Conservation (phyloP, 352 stramenopile genomes). For the Phytophthora foliorum region DNA sequence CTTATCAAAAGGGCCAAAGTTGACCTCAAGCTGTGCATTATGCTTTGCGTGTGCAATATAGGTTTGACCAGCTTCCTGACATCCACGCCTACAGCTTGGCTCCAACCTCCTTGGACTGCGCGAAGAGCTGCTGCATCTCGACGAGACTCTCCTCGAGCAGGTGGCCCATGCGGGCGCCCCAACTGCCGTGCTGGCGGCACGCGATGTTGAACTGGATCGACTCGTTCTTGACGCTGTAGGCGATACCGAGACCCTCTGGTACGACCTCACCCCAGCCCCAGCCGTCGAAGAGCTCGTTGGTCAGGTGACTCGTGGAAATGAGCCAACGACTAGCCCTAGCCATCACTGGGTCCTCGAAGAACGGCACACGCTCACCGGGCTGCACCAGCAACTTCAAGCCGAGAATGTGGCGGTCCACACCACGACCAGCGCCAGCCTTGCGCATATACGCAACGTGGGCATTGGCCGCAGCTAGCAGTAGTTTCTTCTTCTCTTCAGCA, state of each 20-base stretch:
- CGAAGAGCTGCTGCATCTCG: constrained; percentile 84
- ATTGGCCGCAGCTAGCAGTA: constrained; percentile 55
- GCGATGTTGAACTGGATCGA: constrained; percentile 90
- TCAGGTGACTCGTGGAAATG: constrained; percentile 86
- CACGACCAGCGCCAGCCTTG: constrained; percentile 73
- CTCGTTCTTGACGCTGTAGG: constrained; percentile 84
- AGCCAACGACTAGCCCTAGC: constrained; percentile 74
- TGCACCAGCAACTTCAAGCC: constrained; percentile 81
- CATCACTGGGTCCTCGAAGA: constrained; percentile 83
- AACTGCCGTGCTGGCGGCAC: constrained; percentile 63
- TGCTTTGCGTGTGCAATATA: constrained; percentile 9
- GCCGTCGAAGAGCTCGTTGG: constrained; percentile 85
- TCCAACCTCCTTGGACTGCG: constrained; percentile 28
- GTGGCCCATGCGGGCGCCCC: constrained; percentile 71
- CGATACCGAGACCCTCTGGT: constrained; percentile 79
- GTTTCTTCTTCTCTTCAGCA: constrained; percentile 51
- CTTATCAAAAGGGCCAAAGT: too few species aligned
- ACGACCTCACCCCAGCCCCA: constrained; percentile 89
- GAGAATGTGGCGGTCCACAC: constrained; percentile 96
- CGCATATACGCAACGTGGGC: constrained; percentile 78
- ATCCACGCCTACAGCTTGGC: constrained; percentile 48
- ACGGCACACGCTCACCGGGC: constrained; percentile 59
- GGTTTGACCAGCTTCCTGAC: background rate
- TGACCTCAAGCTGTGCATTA: too few species aligned
- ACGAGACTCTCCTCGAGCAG: constrained; percentile 80